Evolutionary conservation across 2,329 filamentous ascomycete genomes (phyloP).

Genomic region (Coleophoma eucalyptorum): DNA sequence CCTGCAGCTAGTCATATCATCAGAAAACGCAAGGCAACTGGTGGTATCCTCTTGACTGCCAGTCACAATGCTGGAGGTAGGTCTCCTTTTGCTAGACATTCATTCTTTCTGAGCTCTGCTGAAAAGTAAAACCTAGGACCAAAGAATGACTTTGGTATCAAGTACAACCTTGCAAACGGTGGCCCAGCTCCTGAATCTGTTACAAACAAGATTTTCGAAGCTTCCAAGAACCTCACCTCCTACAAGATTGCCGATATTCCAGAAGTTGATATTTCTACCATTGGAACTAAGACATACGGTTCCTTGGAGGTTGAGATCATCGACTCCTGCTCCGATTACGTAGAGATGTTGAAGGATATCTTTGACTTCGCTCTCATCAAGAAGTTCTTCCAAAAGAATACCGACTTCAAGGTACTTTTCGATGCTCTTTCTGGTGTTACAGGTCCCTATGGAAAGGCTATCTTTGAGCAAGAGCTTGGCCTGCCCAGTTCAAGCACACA

Average conservation of each 20-base stretch:
- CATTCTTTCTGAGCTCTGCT: conserved; percentile 1
- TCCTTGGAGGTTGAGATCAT: conserved; percentile 90
- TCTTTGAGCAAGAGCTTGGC: conserved; percentile 92
- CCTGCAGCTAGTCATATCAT: conserved; percentile 96
- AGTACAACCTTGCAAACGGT: conserved; percentile 97
- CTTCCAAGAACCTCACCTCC: conserved; percentile 81
- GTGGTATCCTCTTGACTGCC: conserved; percentile 93
- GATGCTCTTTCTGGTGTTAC: conserved; percentile 94
- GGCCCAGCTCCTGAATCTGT: conserved; percentile 93
- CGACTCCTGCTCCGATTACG: conserved; percentile 88
- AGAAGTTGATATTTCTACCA: conserved; percentile 76
- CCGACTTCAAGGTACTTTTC: conserved; percentile 95
- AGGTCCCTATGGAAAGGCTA: conserved; percentile 88
- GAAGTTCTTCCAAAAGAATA: conserved; percentile 81
- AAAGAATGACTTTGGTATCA: conserved; percentile 96
- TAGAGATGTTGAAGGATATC: conserved; percentile 94
- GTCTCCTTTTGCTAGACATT: conserved; percentile 5
- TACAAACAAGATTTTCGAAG: conserved; percentile 96
- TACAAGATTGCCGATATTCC: conserved; percentile 92
- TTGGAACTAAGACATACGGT: conserved; percentile 83
- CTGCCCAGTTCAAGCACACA: conserved; percentile 74
- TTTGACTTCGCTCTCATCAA: conserved; percentile 98
- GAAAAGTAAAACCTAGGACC: conserved; percentile 55
- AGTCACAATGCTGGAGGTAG: conserved; percentile 96
- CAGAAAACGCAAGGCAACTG: conserved; percentile 89